These are phyloP conservation scores for Balansia obtecta DNA, from an alignment of 2,329 filamentous ascomycete species.

Conservation along the genomic window DNA sequence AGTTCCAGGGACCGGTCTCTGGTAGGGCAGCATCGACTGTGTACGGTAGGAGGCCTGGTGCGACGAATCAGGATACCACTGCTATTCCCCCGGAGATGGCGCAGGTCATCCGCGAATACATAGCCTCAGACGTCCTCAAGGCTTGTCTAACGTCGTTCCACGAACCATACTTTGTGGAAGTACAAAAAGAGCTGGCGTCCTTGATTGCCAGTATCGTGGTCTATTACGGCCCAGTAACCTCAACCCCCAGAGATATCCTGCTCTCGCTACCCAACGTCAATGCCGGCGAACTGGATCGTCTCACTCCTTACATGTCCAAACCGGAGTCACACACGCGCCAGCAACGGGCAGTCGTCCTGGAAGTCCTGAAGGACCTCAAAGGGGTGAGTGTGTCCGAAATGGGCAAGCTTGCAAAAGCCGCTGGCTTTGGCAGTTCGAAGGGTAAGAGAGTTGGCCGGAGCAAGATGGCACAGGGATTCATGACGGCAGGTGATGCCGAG, in stretches of 20 bases:
- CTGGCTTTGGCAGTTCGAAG: constrained; percentile 19
- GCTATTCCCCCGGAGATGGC: constrained; percentile 42
- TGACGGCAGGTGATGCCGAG: constrained; percentile 35
- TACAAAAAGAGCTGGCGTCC: constrained; percentile 81
- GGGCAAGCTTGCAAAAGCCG: constrained; percentile 60
- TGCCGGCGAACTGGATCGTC: constrained; percentile 50
- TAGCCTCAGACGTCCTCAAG: constrained; percentile 77
- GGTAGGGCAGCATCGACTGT: constrained; percentile 8
- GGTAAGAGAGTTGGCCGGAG: constrained; percentile 18
- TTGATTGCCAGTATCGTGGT: constrained; percentile 79
- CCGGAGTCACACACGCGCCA: constrained; percentile 53
- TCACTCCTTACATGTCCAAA: constrained; percentile 47
- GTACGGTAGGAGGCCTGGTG: constrained; percentile 15
- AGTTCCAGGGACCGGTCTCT: constrained; percentile 42
- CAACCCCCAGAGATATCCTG: constrained; percentile 64
- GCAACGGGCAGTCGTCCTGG: constrained; percentile 70
- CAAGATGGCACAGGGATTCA: constrained; percentile 54
- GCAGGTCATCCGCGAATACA: constrained; percentile 71
- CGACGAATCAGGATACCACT: constrained; percentile 23
- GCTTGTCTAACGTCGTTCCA: constrained; percentile 84
- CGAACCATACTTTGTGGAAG: constrained; percentile 92
- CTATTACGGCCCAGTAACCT: constrained; percentile 56
- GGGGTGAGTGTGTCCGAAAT: constrained; percentile 89
- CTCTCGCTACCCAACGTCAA: constrained; percentile 68
- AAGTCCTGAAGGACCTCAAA: constrained; percentile 73